Conservation (phyloP, 495 filamentous ascomycete species). For the Talaromyces wortmannii region DNA sequence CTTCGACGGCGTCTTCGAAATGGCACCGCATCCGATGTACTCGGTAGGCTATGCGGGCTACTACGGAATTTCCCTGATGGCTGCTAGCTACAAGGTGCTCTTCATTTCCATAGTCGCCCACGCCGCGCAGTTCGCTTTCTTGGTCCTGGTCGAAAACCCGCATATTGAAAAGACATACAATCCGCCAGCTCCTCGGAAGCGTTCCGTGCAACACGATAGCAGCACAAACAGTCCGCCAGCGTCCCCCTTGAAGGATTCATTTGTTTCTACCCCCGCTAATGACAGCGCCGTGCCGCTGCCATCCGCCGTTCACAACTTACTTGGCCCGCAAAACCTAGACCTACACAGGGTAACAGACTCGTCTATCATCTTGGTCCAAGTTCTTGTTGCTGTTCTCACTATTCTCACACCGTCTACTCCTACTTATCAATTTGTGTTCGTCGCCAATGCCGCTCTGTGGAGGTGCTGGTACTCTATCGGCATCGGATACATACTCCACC, state of each 20-base stretch:
- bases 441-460: slow-evolving; percentile 73
- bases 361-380: slow-evolving; percentile 64
- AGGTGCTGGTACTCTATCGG: slow-evolving; percentile 90
- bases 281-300: slow-evolving; percentile 38
- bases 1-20: slow-evolving; percentile 97
- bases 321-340: slow-evolving; percentile 80
- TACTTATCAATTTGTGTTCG: slow-evolving; percentile 67
- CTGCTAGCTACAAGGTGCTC: slow-evolving; percentile 92
- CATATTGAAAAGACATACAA: slow-evolving; percentile 99
- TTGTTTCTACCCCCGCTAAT: slow-evolving; percentile 3
- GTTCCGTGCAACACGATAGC: slow-evolving; percentile 21
- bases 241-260: slow-evolving; percentile 3
- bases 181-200: slow-evolving; percentile 69
- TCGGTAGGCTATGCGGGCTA: slow-evolving; percentile 97
- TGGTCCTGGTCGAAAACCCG: slow-evolving; percentile 85
- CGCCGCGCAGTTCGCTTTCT: slow-evolving; percentile 88
- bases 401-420: slow-evolving; percentile 71
- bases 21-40: slow-evolving; percentile 99
- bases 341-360: slow-evolving; percentile 79
- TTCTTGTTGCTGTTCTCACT: slow-evolving; percentile 67
- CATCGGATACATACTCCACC: slow-evolving; percentile 74
- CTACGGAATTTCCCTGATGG: slow-evolving; percentile 98
- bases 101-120: slow-evolving; percentile 95
- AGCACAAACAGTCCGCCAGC: not conserved
- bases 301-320: slow-evolving; percentile 66